Base-by-base conservation (phyloP, 2,329 filamentous ascomycete species). In the Cladophialophora yegresii region DNA sequence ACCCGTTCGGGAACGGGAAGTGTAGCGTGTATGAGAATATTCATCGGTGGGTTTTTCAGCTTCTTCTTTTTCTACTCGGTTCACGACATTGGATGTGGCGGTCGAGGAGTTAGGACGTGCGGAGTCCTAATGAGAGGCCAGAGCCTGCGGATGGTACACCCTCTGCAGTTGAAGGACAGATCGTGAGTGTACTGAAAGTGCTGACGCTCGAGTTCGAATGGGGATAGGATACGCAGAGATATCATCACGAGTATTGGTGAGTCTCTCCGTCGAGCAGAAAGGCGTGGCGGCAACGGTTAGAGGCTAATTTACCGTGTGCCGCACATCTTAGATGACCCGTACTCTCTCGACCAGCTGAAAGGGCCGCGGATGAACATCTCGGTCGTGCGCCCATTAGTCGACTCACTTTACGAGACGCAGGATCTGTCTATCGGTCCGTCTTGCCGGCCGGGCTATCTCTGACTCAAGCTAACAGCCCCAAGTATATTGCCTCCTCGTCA, bases 401-500 rank as follows among this genome's bases (percentile, higher is more conserved):
- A 95, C 74, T 89, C 91, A 74, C 83, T 93, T 8, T 95, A 92
- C 74, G 87, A 90, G 71, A 83, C 88, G 64, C 84, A 91, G 64
- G 91, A 95, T 78, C 87, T 93, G 45, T 93, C 90, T 1, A 87
- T 93, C 61, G 84, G 87, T 89, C 77, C 68, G 81, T 12, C 2
- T 5, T 23, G 12, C 22, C 10, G 1, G 20, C 20, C 49, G 13
- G 32, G 30, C 6, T 51, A 8, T 6, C 22, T 43, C 12, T n/a
- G 28, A 28, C 10, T 13, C 20, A 26, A 23, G 20, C 28, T 50
- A 12, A 50, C 2, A 1, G 1, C 4, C 13, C 3, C 22, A 56
- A 88, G 89, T 95, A 10, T 95, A 93, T 75, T 93, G 90, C 74
- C 79, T 96, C 65, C 83, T 96, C 23, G 90, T 95, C 69, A 95